Base-by-base conservation (phyloP, 1,284 basidiomycete genomes). In the Puccinia horiana region DNA sequence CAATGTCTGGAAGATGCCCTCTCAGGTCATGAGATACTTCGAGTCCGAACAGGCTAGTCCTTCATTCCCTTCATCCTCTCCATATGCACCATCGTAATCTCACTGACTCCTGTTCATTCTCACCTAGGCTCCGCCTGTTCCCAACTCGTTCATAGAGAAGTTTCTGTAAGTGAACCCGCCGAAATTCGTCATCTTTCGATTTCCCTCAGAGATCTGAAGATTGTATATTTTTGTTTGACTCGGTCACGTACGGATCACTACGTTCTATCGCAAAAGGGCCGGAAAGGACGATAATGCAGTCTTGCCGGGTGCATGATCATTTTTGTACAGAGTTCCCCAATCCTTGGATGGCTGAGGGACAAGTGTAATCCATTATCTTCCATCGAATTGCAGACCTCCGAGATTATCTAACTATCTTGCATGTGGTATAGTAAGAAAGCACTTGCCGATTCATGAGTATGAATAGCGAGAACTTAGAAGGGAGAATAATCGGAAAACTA, bases 1-100 rank as follows among this genome's bases (percentile, higher is more conserved):
- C 54, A 81, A 81, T 37, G 70, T 81, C 44, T 81, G 80, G 80
- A 81, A 81, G 70, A 81, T 75, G 72, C 80, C 80, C 37, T 63
- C 56, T 52, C 80, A 81, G 44, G 80, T 75, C 40, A 81, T 81
- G 80, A 49, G 72, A 75, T 81, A 81, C 29, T 81, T 81, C 49
- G 80, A 81, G 61, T 35, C 70, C 18, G 80, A 81, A 69, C 56
- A 81, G 58, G 80, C 26, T 58, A 9, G 16, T 58, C 42, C n/a
- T 52, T 44, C 32, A 37, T 61, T 52, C 40, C 56, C 61, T 65
- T 44, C 26, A 11, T 58, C 58, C 49, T 23, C n/a, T 9, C 35
- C 29, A 23, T 56, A 73, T 37, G 9, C 16, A 37, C 8, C 16
- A 37, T 35, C 63, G 47, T 47, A 16, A 23, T 20, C 67, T 40